Evolutionary conservation across 1,284 basidiomycete species (phyloP).

Genomic region (Sporisorium graminicola): DNA sequence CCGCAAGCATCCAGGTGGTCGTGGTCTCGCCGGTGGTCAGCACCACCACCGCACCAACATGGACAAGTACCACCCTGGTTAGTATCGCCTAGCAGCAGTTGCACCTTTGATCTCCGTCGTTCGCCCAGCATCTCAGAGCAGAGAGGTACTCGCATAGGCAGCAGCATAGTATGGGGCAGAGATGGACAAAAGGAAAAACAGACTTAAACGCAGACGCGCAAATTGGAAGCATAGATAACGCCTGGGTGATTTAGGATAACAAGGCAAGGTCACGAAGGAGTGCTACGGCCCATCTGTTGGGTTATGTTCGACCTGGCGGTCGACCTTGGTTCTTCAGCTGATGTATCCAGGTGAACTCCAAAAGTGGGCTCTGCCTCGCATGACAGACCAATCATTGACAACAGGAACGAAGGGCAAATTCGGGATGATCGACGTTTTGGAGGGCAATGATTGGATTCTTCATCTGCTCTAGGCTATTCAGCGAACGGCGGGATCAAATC

Average conservation of each 20-base stretch:
- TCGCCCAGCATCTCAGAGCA: not conserved
- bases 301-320: too few relatives aligned
- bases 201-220: not conserved
- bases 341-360: too few relatives aligned
- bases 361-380: too few relatives aligned
- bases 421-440: too few relatives aligned
- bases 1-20: constrained; percentile 99
- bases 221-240: too few relatives aligned
- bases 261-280: not conserved
- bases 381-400: too few relatives aligned
- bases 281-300: too few relatives aligned
- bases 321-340: not conserved
- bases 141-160: not conserved
- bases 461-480: too few relatives aligned
- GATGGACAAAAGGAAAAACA: not conserved
- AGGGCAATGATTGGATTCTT: too few relatives aligned
- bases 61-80: constrained; percentile 70
- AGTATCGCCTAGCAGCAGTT: constrained; percentile 33
- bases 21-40: constrained; percentile 99
- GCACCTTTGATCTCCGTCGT: not conserved
- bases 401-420: too few relatives aligned
- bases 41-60: constrained; percentile 89
- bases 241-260: too few relatives aligned
- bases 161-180: not conserved
- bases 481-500: not conserved